Evolutionary conservation across 352 stramenopile species (phyloP), one percentile per base, ranked within the genome.

Genomic region (Phytophthora melonis): DNA sequence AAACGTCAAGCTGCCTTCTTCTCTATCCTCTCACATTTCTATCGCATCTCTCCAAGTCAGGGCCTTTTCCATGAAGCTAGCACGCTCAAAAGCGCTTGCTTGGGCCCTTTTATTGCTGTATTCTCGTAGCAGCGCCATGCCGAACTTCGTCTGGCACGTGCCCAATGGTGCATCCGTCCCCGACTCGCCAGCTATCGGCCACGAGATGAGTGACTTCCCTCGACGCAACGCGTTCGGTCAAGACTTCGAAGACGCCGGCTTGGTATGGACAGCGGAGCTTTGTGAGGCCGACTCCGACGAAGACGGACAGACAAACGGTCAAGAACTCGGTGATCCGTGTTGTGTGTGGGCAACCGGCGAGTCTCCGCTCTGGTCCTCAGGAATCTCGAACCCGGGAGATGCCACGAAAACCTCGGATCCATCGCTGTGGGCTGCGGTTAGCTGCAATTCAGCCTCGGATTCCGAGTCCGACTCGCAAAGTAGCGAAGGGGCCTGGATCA

Each of bases 241-340:
- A 11, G 82, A 75, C 25, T 88, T 84, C 27, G 52, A 57, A 11
- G 27, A 53, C 5, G 77, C 70, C 4, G 75, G 67, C 8, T 13
- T 53, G 7, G 32, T 63, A 34, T 83, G 75, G 75, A 79, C 75
- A 19, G 66, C 53, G 9, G 68, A 72, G 8, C 59, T 92, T 3
- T 92, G 86, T 57, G 18, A 92, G 57, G 43, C 66, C 9, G 88
- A 94, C 63, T 88, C 74, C 27, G 87, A 94, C 50, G 71, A 79
- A 30, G 89, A 96, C 56, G 87, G 89, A 6, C 75, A 84, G 27
- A 93, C 84, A 10, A 96, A 96, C 68, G 87, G 89, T 49, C 63
- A 92, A 63, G 86, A 96, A 67, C 81, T 94, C 13, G 89, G 89
- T 6, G 87, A 94, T 62, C 86, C 84, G 39, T 84, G 83, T 73